phyloP scores from a whole-genome alignment of 1,284 basidiomycete species.

The Rhodofomes roseus region DNA sequence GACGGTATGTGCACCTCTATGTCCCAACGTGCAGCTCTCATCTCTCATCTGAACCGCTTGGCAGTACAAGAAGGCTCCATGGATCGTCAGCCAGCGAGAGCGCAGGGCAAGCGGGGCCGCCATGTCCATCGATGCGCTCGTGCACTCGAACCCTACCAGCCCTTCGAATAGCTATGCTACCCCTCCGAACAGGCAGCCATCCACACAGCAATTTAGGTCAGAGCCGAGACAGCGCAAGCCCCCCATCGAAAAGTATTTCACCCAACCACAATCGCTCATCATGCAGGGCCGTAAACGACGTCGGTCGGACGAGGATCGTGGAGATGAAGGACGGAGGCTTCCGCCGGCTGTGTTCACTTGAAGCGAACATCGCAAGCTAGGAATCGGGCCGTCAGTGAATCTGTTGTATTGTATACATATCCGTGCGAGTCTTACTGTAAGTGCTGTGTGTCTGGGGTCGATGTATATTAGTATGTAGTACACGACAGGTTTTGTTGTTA shows the following conservation, averaged over 20 bases:
- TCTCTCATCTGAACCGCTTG: slow-evolving; percentile 11
- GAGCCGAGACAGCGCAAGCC: slow-evolving; percentile 18
- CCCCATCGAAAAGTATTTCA: slow-evolving; percentile 41
- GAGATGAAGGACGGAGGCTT: slow-evolving; percentile 22
- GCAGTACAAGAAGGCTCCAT: slow-evolving; percentile 54
- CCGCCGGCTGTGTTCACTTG: background rate
- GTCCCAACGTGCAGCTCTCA: slow-evolving; percentile 6
- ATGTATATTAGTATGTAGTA: no score
- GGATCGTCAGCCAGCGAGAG: slow-evolving; percentile 25
- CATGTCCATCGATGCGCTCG: slow-evolving; percentile 58
- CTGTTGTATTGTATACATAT: no score
- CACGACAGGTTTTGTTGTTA: no score
- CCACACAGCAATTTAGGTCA: slow-evolving; percentile 18
- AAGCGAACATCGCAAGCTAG: background rate
- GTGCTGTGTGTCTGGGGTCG: no score
- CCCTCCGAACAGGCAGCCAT: slow-evolving; percentile 17
- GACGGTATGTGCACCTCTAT: slow-evolving; percentile 43
- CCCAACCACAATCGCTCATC: slow-evolving; percentile 28
- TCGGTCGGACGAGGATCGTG: slow-evolving; percentile 24
- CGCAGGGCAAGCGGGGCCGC: slow-evolving; percentile 28
- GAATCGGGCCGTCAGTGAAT: no score
- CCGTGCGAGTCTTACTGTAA: no score
- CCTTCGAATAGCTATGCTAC: slow-evolving; percentile 32
- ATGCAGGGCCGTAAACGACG: slow-evolving; percentile 26
- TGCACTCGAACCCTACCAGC: slow-evolving; percentile 60